Conservation (phyloP, 192 early-diverging fungal genomes). For the Coemansia sp. region DNA sequence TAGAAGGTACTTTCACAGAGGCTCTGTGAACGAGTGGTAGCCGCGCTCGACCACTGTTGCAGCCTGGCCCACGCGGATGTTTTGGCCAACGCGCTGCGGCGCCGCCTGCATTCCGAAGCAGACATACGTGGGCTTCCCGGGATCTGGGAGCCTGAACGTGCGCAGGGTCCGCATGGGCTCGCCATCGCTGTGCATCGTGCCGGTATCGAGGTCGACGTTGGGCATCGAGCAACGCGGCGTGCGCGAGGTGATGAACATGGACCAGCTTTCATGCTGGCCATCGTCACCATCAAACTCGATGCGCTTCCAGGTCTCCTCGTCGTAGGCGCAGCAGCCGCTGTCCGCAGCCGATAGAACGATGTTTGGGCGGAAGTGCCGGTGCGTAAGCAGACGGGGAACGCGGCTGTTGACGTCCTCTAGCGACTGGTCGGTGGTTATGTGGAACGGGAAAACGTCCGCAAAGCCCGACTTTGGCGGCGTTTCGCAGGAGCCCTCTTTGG, state of each 20-base stretch:
- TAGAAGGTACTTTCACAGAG: constrained; percentile 27
- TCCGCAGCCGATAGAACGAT: constrained; percentile 52
- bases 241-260: constrained; percentile 56
- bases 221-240: constrained; percentile 63
- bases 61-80: constrained; percentile 22
- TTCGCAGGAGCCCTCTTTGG: constrained; percentile 10
- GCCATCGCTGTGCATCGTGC: constrained; percentile 43
- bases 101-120: constrained; percentile 52
- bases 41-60: constrained; percentile 32
- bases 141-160: constrained; percentile 53
- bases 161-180: constrained; percentile 58
- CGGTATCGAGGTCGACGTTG: constrained; percentile 56
- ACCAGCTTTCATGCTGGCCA: constrained; percentile 14
- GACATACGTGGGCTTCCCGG: constrained; percentile 23
- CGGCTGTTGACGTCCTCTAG: constrained; percentile 62
- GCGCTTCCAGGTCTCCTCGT: constrained; percentile 68
- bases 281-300: constrained; percentile 41
- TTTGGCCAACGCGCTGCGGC: constrained; percentile 22
- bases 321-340: constrained; percentile 49
- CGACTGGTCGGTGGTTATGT: constrained; percentile 59
- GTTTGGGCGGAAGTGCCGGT: constrained; percentile 74
- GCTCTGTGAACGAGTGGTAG: constrained; percentile 30
- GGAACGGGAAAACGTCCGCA: constrained; percentile 74
- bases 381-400: constrained; percentile 49
- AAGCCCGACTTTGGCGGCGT: constrained; percentile 62